Percentiles rank a stretch among this genome's conserved stretches.
These are phyloP conservation scores for Monosporascus sp. DNA, from an alignment of 2,329 filamentous ascomycete genomes.

Conservation along the genomic window DNA sequence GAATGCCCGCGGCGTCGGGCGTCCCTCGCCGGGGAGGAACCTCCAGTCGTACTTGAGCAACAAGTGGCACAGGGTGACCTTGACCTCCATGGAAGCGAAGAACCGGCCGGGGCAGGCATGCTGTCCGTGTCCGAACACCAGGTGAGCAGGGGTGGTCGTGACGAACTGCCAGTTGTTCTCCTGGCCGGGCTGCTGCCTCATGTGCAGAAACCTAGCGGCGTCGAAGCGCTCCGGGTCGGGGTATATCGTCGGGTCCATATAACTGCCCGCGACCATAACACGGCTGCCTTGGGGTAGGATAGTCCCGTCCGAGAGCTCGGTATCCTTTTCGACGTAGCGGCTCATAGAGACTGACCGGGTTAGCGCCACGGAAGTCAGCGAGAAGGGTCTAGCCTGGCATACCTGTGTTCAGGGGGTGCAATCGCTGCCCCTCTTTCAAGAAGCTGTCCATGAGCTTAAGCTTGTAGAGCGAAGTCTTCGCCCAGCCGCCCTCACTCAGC, in stretches of 20 bases:
- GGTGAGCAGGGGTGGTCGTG: slow-evolving; percentile 26
- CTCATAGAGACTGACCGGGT: slow-evolving; percentile 22
- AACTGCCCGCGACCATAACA: slow-evolving; percentile 24
- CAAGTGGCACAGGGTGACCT: slow-evolving; percentile 23
- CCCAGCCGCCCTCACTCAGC: slow-evolving; percentile 25
- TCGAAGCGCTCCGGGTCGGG: slow-evolving; percentile 25
- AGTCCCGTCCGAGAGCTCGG: slow-evolving; percentile 24
- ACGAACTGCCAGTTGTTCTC: slow-evolving; percentile 32
- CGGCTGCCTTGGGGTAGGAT: slow-evolving; percentile 21
- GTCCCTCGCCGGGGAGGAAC: slow-evolving; percentile 19
- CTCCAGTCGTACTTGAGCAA: slow-evolving; percentile 29
- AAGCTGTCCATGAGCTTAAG: slow-evolving; percentile 36
- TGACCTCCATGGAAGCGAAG: slow-evolving; percentile 32
- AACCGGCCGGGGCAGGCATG: slow-evolving; percentile 30
- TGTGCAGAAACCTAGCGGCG: slow-evolving; percentile 22
- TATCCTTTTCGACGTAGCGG: slow-evolving; percentile 21
- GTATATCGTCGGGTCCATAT: slow-evolving; percentile 21
- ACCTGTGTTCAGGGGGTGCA: slow-evolving; percentile 24
- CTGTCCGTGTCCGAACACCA: slow-evolving; percentile 35
- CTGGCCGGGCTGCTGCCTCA: slow-evolving; percentile 23
- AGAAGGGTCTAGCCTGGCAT: slow-evolving; percentile 6
- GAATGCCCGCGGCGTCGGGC: slow-evolving; percentile 15
- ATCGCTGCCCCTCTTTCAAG: slow-evolving; percentile 33
- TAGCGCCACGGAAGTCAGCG: background rate
- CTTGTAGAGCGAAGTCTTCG: slow-evolving; percentile 28